Conservation (phyloP, 179 eudicot genomes). For the Drosera spatulata region DNA sequence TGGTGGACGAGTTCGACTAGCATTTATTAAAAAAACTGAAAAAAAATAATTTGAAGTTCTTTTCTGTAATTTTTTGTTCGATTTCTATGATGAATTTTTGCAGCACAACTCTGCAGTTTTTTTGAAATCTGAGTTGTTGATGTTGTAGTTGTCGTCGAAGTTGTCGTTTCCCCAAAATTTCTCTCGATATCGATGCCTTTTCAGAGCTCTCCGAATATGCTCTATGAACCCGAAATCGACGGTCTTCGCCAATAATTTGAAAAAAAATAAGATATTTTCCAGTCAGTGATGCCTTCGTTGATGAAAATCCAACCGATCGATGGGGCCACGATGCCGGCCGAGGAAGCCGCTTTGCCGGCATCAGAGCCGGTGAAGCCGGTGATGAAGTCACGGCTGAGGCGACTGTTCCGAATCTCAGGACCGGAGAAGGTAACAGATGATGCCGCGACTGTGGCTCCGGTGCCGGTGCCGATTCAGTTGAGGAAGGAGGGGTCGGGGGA, state of each 20-base stretch:
- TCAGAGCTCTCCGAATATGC: too few species aligned
- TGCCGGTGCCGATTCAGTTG: conserved; percentile 16
- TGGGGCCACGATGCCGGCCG: conserved; percentile 11
- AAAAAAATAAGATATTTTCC: not conserved
- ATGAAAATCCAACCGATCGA: conserved; percentile 93
- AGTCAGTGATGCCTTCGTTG: conserved; percentile 43
- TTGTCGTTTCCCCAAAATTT: not conserved
- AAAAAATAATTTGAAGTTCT: too few species aligned
- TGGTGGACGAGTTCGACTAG: too few species aligned
- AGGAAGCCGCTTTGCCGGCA: conserved; percentile 16
- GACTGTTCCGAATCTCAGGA: conserved; percentile 51
- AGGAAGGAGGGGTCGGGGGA: conserved; percentile 17
- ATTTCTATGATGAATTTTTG: too few species aligned
- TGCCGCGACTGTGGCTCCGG: conserved; percentile 21
- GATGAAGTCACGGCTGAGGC: conserved; percentile 65
- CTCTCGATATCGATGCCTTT: conserved; percentile 1
- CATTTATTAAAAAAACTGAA: too few species aligned
- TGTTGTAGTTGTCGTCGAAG: not conserved
- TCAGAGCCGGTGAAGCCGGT: conserved; percentile 25
- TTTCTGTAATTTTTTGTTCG: too few species aligned
- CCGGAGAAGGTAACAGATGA: too few species aligned
- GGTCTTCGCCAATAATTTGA: conserved; percentile 10
- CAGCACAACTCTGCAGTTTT: too few species aligned
- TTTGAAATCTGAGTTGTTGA: not conserved
- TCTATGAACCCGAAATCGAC: too few species aligned